phyloP scores from a whole-genome alignment of 1,284 basidiomycete species.

The Trichosporon sp. region DNA sequence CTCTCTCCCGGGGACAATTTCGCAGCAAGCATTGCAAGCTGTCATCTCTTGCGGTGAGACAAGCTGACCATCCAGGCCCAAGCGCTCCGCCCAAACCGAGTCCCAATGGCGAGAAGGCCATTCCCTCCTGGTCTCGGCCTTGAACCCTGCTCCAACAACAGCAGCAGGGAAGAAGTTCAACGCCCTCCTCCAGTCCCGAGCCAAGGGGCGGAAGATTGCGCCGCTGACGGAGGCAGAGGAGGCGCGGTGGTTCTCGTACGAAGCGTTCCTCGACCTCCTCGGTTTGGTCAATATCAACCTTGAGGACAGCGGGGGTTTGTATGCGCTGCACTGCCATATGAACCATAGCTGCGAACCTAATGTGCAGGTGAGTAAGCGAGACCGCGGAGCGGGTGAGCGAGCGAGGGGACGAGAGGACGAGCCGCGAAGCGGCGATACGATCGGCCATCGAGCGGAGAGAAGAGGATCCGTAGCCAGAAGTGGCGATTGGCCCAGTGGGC shows the following conservation, averaged over 20 bases:
- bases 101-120: slow-evolving; percentile 64
- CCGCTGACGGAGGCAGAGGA: slow-evolving; percentile 55
- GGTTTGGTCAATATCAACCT: slow-evolving; percentile 79
- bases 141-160: slow-evolving; percentile 25
- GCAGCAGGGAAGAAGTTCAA: not conserved
- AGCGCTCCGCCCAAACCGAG: slow-evolving; percentile 25
- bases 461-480: too few species aligned
- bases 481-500: not conserved
- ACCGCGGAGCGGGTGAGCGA: not conserved
- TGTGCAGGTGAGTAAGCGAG: slow-evolving; percentile 53
- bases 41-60: too few species aligned
- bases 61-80: not conserved
- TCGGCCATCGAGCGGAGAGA: too few species aligned
- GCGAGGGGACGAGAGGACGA: too few species aligned
- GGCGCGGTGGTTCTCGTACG: slow-evolving; percentile 63
- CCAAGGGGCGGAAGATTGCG: slow-evolving; percentile 53
- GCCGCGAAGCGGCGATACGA: too few species aligned
- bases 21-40: too few species aligned
- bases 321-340: slow-evolving; percentile 75
- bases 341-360: slow-evolving; percentile 80
- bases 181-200: slow-evolving; percentile 48
- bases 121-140: slow-evolving; percentile 50
- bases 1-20: too few species aligned
- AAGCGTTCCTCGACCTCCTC: slow-evolving; percentile 65
- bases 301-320: slow-evolving; percentile 80